These are phyloP conservation scores for Striga asiatica DNA, from an alignment of 257 asterid species.

Conservation along the genomic window DNA sequence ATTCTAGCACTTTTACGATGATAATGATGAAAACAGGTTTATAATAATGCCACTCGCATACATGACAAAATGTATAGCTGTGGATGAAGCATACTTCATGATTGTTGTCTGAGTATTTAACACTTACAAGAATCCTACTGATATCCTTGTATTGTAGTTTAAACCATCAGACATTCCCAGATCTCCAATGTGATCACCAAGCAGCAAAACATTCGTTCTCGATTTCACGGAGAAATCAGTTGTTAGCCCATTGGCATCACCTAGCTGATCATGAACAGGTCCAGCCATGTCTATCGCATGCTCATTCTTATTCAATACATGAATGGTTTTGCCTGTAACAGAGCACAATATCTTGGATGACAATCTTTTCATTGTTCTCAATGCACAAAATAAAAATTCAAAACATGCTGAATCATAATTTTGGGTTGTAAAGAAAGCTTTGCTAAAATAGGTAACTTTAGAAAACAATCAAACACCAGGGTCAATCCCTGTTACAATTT, in stretches of 20 bases:
- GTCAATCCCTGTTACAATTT: not conserved
- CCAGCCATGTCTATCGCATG: slow-evolving; percentile 94
- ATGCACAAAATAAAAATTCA: not conserved
- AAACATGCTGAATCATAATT: not conserved
- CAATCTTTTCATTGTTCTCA: not conserved
- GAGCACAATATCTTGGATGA: slow-evolving; percentile 11
- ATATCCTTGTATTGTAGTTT: slow-evolving; percentile 62
- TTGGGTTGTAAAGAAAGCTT: not conserved
- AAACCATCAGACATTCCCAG: slow-evolving; percentile 95
- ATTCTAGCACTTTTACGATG: not conserved
- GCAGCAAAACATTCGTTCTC: slow-evolving; percentile 86
- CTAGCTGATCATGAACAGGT: slow-evolving; percentile 51
- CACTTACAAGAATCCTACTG: slow-evolving; percentile 90
- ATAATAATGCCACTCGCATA: slow-evolving; percentile 4
- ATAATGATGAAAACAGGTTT: not conserved
- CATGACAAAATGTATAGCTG: not conserved
- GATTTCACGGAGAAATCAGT: slow-evolving; percentile 44
- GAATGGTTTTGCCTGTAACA: slow-evolving; percentile 79
- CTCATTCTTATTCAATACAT: slow-evolving; percentile 84
- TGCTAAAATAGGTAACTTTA: not conserved
- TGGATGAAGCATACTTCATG: not conserved
- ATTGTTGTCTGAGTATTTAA: not conserved
- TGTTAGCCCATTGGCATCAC: slow-evolving; percentile 32
- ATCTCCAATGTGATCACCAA: slow-evolving; percentile 93
- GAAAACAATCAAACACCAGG: not conserved